Percentiles rank a stretch among this genome's conserved stretches.
phyloP scores from a whole-genome alignment of 495 filamentous ascomycete species.

The Xylaria flabelliformis region DNA sequence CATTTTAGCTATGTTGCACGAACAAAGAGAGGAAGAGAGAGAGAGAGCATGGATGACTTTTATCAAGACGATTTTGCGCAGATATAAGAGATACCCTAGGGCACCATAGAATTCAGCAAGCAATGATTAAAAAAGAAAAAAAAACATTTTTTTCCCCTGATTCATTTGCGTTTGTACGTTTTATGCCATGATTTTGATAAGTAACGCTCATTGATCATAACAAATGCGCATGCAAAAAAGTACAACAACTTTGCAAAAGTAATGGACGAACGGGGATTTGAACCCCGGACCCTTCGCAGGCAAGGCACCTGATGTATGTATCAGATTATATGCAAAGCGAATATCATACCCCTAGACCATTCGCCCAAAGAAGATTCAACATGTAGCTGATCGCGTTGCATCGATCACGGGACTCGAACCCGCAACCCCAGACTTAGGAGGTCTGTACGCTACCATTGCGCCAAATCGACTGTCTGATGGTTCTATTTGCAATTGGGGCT shows the following conservation, averaged over 20 bases:
- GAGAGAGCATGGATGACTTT: constrained; percentile 11
- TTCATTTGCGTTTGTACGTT: not conserved
- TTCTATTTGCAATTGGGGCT: not conserved
- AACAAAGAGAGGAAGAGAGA: not conserved
- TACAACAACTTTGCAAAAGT: not conserved
- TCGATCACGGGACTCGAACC: constrained; percentile 32
- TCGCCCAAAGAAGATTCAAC: not conserved
- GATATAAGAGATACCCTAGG: constrained; percentile 23
- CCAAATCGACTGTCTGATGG: constrained; percentile 6
- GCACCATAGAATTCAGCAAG: not conserved
- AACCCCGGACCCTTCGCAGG: constrained; percentile 30
- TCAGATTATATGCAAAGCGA: constrained; percentile 23
- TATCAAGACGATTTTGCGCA: not conserved
- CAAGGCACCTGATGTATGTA: not conserved
- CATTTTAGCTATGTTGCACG: constrained; percentile 8
- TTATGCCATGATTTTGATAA: not conserved
- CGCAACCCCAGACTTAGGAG: constrained; percentile 30
- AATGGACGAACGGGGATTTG: constrained; percentile 28
- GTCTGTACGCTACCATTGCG: constrained; percentile 29
- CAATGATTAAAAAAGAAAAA: not conserved
- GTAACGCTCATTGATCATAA: no score
- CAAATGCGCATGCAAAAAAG: no score
- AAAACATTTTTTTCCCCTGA: not conserved
- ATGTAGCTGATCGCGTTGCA: constrained; percentile 1
- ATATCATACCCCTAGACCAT: constrained; percentile 30